phyloP scores from a whole-genome alignment of 2,329 filamentous ascomycete species.

The Cryoendolithus antarcticus region DNA sequence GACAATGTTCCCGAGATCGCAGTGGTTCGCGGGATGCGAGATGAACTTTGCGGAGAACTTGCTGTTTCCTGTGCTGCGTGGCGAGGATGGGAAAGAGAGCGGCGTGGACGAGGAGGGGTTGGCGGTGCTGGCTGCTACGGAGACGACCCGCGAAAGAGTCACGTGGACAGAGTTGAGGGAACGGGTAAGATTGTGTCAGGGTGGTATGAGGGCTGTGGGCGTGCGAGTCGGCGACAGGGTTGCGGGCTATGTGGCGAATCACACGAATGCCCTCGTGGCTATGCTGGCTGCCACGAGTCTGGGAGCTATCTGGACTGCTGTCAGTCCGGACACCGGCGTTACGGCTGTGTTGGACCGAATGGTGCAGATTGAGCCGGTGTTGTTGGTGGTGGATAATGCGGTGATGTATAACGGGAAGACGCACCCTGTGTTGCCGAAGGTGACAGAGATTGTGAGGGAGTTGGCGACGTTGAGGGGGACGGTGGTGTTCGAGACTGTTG shows the following conservation, averaged over 20 bases:
- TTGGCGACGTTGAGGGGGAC: constrained; percentile 57
- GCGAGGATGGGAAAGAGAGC: not conserved
- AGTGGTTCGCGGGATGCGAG: constrained; percentile 67
- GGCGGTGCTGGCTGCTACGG: constrained; percentile 72
- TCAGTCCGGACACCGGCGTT: constrained; percentile 85
- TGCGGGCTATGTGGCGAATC: constrained; percentile 74
- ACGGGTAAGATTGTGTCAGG: constrained; percentile 60
- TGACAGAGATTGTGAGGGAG: constrained; percentile 58
- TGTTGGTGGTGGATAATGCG: constrained; percentile 80
- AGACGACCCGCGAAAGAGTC: constrained; percentile 51
- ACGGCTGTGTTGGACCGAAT: constrained; percentile 82
- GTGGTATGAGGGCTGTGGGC: constrained; percentile 54
- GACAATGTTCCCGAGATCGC: constrained; percentile 72
- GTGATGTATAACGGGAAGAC: constrained; percentile 83
- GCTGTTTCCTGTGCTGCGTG: constrained; percentile 54
- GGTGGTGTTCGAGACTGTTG: constrained; percentile 59
- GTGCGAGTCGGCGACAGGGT: constrained; percentile 51
- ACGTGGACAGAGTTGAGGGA: constrained; percentile 75
- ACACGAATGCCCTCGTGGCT: constrained; percentile 72
- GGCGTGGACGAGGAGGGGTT: constrained; percentile 45
- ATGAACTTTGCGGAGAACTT: constrained; percentile 95
- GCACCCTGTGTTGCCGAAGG: constrained; percentile 69
- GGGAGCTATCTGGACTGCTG: constrained; percentile 84
- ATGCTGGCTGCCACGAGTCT: constrained; percentile 74
- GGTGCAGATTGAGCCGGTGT: constrained; percentile 67